A percentile compares a stretch with the other conserved stretches of the same genome.
Conservation (phyloP, 306 rosid genomes). For the Gynostemma pentaphyllum region DNA sequence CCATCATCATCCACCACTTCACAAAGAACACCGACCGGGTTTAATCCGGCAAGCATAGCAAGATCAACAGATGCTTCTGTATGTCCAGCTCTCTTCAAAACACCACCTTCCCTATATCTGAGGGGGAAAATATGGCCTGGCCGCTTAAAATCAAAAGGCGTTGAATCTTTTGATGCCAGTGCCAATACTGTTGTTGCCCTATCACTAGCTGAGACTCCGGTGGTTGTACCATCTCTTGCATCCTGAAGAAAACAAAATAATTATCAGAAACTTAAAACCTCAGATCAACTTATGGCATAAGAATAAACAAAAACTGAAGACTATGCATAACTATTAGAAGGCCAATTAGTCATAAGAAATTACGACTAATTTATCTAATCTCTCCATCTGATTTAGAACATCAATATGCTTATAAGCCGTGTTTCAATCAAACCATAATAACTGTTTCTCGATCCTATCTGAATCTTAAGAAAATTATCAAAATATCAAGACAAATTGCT, state of each 20-base stretch:
- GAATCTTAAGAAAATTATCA: too few relatives aligned
- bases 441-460: too few relatives aligned
- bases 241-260: constrained; percentile 40
- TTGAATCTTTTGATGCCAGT: constrained; percentile 84
- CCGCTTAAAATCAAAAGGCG: constrained; percentile 74
- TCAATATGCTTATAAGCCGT: too few relatives aligned
- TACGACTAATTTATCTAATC: too few relatives aligned
- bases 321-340: background rate
- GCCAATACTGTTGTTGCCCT: constrained; percentile 79
- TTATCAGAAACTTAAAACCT: background rate
- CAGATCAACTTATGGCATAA: constrained; percentile 8
- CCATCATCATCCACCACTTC: constrained; percentile 98
- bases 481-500: too few relatives aligned
- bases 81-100: constrained; percentile 93
- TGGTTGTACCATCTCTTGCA: constrained; percentile 73
- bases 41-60: constrained; percentile 69
- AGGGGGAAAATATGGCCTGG: constrained; percentile 97
- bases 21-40: constrained; percentile 69
- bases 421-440: too few relatives aligned
- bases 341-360: background rate
- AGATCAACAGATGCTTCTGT: constrained; percentile 98
- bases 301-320: background rate
- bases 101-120: constrained; percentile 91
- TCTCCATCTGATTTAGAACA: background rate
- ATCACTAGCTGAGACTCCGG: constrained; percentile 87